Percentiles rank a stretch among this genome's conserved stretches.
Evolutionary conservation across 495 filamentous ascomycete species (phyloP).

Genomic region (Penicillium argentinense): DNA sequence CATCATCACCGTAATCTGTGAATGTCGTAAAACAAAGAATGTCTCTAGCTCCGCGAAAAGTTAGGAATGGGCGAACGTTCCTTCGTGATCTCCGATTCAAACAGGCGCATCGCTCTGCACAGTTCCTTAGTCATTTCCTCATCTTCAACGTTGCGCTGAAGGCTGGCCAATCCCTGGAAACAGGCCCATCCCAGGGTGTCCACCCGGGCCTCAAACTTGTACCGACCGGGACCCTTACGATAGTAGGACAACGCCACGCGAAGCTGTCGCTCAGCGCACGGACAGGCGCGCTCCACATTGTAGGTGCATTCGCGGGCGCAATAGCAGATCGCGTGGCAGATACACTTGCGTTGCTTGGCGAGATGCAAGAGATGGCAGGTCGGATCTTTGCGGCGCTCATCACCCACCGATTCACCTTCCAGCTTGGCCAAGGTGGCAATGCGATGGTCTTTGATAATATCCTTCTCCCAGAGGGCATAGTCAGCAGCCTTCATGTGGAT

Average conservation of each 20-base stretch:
- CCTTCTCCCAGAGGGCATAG: constrained; percentile 18
- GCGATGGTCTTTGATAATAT: constrained; percentile 32
- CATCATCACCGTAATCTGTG: background rate
- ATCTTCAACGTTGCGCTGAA: constrained; percentile 17
- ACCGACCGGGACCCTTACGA: constrained; percentile 11
- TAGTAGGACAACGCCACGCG: constrained; percentile 28
- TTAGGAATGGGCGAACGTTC: constrained; percentile 20
- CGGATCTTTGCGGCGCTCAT: constrained; percentile 30
- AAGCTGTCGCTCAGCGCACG: constrained; percentile 37
- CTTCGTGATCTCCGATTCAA: constrained; percentile 30
- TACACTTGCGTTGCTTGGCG: constrained; percentile 34
- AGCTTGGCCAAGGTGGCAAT: constrained; percentile 30
- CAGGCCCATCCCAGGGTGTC: constrained; percentile 25
- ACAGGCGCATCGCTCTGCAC: constrained; percentile 16
- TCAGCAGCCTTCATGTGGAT: constrained; percentile 16
- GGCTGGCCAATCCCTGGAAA: constrained; percentile 26
- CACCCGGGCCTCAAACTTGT: constrained; percentile 23
- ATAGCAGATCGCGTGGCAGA: constrained; percentile 32
- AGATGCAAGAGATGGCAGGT: constrained; percentile 18
- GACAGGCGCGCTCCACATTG: constrained; percentile 29
- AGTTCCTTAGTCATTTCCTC: constrained; percentile 21
- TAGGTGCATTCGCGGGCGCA: constrained; percentile 35
- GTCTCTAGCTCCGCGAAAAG: too few species aligned
- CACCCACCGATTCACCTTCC: constrained; percentile 34
- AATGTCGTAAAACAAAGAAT: too few species aligned